These are phyloP conservation scores for Cystobasidium ongulense DNA, from an alignment of 768 basidiomycete genomes.

Conservation along the genomic window DNA sequence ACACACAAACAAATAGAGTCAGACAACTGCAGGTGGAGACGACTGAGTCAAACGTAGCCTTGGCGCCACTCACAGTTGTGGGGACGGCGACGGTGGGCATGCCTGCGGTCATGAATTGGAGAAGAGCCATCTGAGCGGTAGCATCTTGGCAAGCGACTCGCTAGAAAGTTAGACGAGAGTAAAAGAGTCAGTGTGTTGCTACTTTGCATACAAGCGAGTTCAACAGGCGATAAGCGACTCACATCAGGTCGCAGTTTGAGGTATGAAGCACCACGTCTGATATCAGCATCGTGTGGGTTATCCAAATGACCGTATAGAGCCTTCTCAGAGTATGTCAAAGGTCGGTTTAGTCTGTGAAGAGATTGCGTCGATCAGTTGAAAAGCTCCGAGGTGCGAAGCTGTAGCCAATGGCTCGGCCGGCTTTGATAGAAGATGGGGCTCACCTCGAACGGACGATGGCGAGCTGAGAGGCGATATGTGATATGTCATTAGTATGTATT, in stretches of 20 bases:
- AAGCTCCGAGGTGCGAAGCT: not conserved
- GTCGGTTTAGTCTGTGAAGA: conserved; percentile 38
- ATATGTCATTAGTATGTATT: not conserved
- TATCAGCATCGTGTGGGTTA: conserved; percentile 81
- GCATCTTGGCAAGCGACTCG: conserved; percentile 52
- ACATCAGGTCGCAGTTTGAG: conserved; percentile 97
- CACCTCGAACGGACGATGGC: conserved; percentile 59
- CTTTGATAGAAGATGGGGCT: conserved; percentile 33
- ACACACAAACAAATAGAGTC: not conserved
- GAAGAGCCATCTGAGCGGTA: conserved; percentile 81
- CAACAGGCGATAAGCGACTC: conserved; percentile 45
- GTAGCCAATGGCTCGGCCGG: conserved; percentile 30
- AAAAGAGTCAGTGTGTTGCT: no score
- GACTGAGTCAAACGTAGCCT: not conserved
- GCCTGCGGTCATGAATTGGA: conserved; percentile 99
- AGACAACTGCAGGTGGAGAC: not conserved
- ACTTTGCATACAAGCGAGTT: conserved; percentile 40
- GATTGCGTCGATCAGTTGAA: not conserved
- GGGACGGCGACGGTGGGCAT: conserved; percentile 97
- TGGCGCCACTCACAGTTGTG: conserved; percentile 57
- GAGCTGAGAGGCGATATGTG: conserved; percentile 47
- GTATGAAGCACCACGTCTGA: conserved; percentile 84
- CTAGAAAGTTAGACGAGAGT: conserved; percentile 43
- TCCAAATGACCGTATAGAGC: conserved; percentile 82
- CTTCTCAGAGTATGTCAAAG: conserved; percentile 42